A percentile compares a stretch with the other conserved stretches of the same genome.
Conservation (phyloP, 2,329 filamentous ascomycete species). For the Sporothrix dimorphospora region DNA sequence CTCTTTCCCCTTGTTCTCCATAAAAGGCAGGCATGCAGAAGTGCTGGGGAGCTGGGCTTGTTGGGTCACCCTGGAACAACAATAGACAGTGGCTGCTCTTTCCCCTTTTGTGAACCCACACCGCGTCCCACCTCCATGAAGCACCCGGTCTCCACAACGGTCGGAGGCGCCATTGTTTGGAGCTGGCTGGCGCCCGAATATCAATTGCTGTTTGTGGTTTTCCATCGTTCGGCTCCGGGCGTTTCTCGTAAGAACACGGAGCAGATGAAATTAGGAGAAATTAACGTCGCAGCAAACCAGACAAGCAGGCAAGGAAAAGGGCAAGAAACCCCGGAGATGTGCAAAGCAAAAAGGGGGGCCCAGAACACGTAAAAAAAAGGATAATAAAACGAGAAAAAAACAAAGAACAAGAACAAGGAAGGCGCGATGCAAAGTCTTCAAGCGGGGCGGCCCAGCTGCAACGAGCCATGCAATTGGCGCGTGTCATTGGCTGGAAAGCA, state of each 20-base stretch:
- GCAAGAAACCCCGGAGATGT: neutral
- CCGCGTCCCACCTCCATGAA: conserved; percentile 8
- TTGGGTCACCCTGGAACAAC: neutral
- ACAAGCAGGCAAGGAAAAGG: neutral
- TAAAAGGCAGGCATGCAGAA: conserved; percentile 5
- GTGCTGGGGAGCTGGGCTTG: neutral
- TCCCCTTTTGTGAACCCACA: conserved; percentile 19
- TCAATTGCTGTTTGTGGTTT: conserved; percentile 5
- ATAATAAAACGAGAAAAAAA: neutral
- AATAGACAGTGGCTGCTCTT: neutral
- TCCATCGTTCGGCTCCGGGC: conserved; percentile 17
- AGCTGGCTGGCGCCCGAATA: neutral
- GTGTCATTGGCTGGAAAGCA: conserved; percentile 15
- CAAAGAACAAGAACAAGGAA: conserved; percentile 7
- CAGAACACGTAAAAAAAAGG: neutral
- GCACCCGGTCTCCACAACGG: conserved; percentile 12
- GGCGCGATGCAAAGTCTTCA: conserved; percentile 17
- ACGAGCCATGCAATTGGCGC: conserved; percentile 11
- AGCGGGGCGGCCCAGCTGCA: conserved; percentile 6
- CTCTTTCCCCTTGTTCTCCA: neutral
- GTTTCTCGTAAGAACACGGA: conserved; percentile 10
- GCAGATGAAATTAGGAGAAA: conserved; percentile 4
- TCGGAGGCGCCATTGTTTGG: conserved; percentile 2
- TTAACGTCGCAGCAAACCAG: conserved; percentile 14
- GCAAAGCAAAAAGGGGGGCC: neutral